Evolutionary conservation across 2,329 filamentous ascomycete species (phyloP), one percentile per base, ranked within the genome.

Genomic region (Calonectria henricotiae): DNA sequence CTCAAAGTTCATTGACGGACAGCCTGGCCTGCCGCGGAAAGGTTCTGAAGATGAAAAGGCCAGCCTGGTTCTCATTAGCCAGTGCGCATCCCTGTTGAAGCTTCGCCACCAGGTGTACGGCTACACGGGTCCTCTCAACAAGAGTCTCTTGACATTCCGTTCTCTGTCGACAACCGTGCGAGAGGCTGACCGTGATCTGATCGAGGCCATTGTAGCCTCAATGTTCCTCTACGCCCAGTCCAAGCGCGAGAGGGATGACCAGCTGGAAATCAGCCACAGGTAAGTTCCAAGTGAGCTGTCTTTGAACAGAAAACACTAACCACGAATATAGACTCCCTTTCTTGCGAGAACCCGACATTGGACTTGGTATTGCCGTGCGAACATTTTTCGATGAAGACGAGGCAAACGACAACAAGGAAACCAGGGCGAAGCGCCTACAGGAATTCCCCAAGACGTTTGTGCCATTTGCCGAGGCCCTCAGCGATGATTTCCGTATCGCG

Each of bases 51-150:
- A 93, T 46, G 95, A 98, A 74, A 94, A 93, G 80, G 87, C 89
- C 37, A 92, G 92, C 77, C 91, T 95, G 51, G 88, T 96, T 66
- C 88, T 99, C 51, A 91, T 98, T 77, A 96, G 95, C 75, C 92
- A 96, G 44, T 92, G 95, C 71, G 94, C 95, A 15, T 95, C 93
- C 64, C 86, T 98, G 68, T 89, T 95, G 62, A 94, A 93, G 78
- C 87, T 98, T 71, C 90, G 91, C 37, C 96, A 99, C 80, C 89
- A 94, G 76, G 88, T 89, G 4, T 95, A 96, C 75, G 96, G 96
- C 35, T 99, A 98, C 82, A 98, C 96, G 2, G 96, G 96, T 0
- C 96, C 96, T 1, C 88, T 99, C 1, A 98, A 95, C 86, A 92
- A 96, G 82, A 95, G 96, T 75, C 87, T 98, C 63, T 87, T 99